Evolutionary conservation across 2,329 filamentous ascomycete genomes (phyloP), one percentile per base, ranked within the genome.

Genomic region (Alternaria panax): DNA sequence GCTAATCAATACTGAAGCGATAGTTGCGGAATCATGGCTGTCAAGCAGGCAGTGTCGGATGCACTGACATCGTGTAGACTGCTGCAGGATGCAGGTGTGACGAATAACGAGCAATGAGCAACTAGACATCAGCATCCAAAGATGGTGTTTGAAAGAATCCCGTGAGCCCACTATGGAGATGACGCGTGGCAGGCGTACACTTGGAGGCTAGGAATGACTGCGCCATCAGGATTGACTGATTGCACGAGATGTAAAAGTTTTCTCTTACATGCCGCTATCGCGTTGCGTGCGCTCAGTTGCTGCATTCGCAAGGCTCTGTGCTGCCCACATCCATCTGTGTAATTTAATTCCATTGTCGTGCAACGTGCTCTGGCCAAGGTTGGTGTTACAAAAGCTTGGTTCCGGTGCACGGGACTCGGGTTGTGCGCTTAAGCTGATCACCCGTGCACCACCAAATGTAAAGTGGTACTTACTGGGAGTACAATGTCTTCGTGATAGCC

Each of bases 371-470:
- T 41, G 30, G 34, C 41, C 32, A 57, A n/a, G 5, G 20, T 41
- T 58, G 34, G 16, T 40, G 30, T 43, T 36, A 34, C 28, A 18
- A 47, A 47, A 24, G 45, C 34, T 47, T 47, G 45, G 45, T 47
- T 22, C 18, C 12, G 36, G 18, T 20, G n/a, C 42, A 46, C 16
- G 42, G 50, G 14, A 27, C 54, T 40, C 25, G 34, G n/a, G 50
- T 58, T 54, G 50, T 24, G 45, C 32, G 24, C 34, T 54, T n/a
- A 11, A 25, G 25, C 27, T 34, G 41, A 57, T 41, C 32, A 32
- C 18, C 48, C 34, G 41, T 6, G 20, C 45, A 48, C 30, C 24
- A 28, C 28, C 14, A 34, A 48, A 48, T 28, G 45, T 48, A 48
- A 34, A 36, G 14, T 48, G 14, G n/a, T 34, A 24, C 16, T 34